Base-by-base conservation (phyloP, 2,329 filamentous ascomycete species). In the Diaporthe helianthi region DNA sequence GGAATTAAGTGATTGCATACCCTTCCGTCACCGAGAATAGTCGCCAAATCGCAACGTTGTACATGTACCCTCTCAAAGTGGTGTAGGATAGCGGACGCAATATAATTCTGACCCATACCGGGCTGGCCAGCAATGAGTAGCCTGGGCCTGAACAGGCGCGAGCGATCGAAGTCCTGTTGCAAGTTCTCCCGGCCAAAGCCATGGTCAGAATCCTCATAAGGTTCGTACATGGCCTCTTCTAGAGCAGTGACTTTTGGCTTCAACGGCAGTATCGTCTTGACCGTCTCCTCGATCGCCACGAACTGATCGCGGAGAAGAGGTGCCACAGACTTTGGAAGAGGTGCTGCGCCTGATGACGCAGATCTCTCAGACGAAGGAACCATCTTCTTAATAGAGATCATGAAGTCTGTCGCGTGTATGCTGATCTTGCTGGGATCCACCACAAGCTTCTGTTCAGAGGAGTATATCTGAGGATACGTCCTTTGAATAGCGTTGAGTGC, bases 311-410 rank as follows among this genome's bases (percentile, higher is more conserved):
- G 87, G 44, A 99, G 85, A 6, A 99, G 83, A 19, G 96, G 94
- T 76, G 94, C 93, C 63, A 99, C 87, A 13, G 87, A 85, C 74
- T 90, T 90, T 2, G 93, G 93, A 22, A 99, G 82, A 0, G 95
- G 92, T 17, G 91, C 87, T 65, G 95, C 94, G 15, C 91, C 93
- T 15, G 94, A 95, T 4, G 93, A 91, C 0, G 93, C 90, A 55
- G 95, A 95, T 72, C 96, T 87, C 79, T 98, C 93, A 0, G 96
- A 98, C 0, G 96, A 98, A 8, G 96, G 96, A 13, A 98, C 88
- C 81, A 99, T 93, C 80, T 97, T 97, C 83, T 97, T 97, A 77
- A 98, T 90, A 0, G 95, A 97, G 17, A 98, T 87, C 92, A 97
- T 97, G 76, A 99, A 99, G 79, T 99, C 96, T 68, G 96, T 96